Evolutionary conservation across 805 yeast genomes (phyloP), one percentile per base, ranked within the genome.

Genomic region (Candida piceae): DNA sequence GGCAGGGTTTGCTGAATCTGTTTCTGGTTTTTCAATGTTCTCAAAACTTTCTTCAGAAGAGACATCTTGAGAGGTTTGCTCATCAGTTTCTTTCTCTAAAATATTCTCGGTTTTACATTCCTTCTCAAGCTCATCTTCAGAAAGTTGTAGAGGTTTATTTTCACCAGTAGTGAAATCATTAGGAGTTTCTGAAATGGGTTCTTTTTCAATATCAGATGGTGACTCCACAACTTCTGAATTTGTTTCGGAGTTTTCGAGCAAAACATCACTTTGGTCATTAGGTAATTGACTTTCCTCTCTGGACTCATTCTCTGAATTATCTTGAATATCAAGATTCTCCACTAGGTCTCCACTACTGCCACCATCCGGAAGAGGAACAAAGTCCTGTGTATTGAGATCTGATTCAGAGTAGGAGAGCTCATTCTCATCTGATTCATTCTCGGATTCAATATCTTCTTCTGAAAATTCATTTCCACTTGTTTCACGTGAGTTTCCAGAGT

Each of bases 401-500:
- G n/a, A n/a, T n/a, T n/a, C n/a, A n/a, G n/a, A n/a, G n/a, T n/a
- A n/a, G n/a, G n/a, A n/a, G n/a, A n/a, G n/a, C n/a, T n/a, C n/a
- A n/a, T n/a, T n/a, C n/a, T n/a, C n/a, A n/a, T n/a, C n/a, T n/a
- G n/a, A n/a, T 9, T 30, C 17, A 2, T 18, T 29, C n/a, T 32
- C 36, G 30, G 31, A 32, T 15, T 39, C 37, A 11, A 31, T 16
- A 18, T 31, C 39, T 12, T 39, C 17, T n/a, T n/a, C n/a, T n/a
- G n/a, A n/a, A n/a, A n/a, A n/a, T n/a, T n/a, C n/a, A n/a, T n/a
- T n/a, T n/a, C n/a, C n/a, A n/a, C n/a, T n/a, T n/a, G n/a, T n/a
- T n/a, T n/a, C n/a, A n/a, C n/a, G n/a, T n/a, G 25, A 23, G 20
- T n/a, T 7, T 7, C 16, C 21, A 16, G 27, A 22, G 17, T 13